phyloP scores from a whole-genome alignment of 768 basidiomycete species.

The Coprinellus aureogranulatus region DNA sequence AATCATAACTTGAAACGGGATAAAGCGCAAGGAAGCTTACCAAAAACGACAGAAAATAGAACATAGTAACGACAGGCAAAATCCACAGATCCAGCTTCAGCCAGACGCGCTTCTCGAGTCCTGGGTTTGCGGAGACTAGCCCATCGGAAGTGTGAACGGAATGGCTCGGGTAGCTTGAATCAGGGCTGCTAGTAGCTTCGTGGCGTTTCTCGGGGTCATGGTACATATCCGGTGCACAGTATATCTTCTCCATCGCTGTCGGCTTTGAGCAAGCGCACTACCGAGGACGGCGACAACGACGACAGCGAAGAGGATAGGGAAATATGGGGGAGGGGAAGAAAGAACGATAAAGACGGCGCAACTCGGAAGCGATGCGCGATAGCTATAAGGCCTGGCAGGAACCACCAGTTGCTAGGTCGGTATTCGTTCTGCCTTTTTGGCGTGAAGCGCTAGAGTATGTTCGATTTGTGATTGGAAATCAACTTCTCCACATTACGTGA shows the following conservation, averaged over 20 bases:
- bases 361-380: neutral
- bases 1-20: neutral
- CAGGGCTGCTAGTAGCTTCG: slow-evolving; percentile 15
- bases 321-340: too few species aligned
- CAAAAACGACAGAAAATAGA: slow-evolving; percentile 53
- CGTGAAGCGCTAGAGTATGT: too few species aligned
- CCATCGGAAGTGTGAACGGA: slow-evolving; percentile 15
- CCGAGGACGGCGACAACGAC: neutral
- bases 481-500: too few species aligned
- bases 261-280: neutral
- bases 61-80: slow-evolving; percentile 47
- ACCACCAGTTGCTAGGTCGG: too few species aligned
- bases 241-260: slow-evolving; percentile 22
- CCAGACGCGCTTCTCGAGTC: slow-evolving; percentile 43
- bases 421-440: too few species aligned
- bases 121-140: slow-evolving; percentile 20
- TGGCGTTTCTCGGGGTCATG: slow-evolving; percentile 31
- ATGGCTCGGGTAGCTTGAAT: slow-evolving; percentile 10
- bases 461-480: too few species aligned
- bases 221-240: slow-evolving; percentile 14
- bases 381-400: slow-evolving; percentile 16
- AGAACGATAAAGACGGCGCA: neutral
- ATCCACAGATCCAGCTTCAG: slow-evolving; percentile 48
- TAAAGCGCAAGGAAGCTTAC: slow-evolving; percentile 27
- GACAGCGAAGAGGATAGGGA: too few species aligned